Evolutionary conservation across 2,329 filamentous ascomycete species (phyloP).

Genomic region (Neophaeococcomyces aloes): DNA sequence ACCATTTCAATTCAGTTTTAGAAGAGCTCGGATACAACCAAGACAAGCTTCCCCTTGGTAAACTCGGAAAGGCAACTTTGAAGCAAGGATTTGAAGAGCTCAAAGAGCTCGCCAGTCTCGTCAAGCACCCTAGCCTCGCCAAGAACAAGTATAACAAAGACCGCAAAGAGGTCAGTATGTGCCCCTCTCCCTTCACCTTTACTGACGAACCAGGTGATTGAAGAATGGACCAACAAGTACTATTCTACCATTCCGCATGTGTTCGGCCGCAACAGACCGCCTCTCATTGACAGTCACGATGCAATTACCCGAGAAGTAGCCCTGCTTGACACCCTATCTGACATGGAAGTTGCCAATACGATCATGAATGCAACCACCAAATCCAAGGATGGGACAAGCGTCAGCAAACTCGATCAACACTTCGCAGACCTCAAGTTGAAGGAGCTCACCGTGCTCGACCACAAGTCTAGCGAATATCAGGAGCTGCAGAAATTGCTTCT

Average conservation of each 20-base stretch:
- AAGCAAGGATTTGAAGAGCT: conserved; percentile 62
- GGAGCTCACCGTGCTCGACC: conserved; percentile 63
- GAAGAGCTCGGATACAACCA: conserved; percentile 35
- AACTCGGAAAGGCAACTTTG: conserved; percentile 69
- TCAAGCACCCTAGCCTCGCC: conserved; percentile 46
- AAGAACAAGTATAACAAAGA: conserved; percentile 32
- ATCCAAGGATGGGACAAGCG: conserved; percentile 37
- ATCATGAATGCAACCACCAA: conserved; percentile 60
- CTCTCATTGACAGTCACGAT: conserved; percentile 48
- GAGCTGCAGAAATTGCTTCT: conserved; percentile 57
- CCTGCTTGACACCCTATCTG: conserved; percentile 66
- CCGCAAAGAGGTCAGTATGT: conserved; percentile 15
- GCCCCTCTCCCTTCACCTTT: neutral
- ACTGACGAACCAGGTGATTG: conserved; percentile 33
- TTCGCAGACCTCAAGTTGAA: conserved; percentile 60
- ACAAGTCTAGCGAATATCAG: conserved; percentile 50
- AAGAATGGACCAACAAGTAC: conserved; percentile 62
- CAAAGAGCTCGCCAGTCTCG: conserved; percentile 59
- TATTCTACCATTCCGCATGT: conserved; percentile 72
- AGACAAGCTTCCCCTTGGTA: conserved; percentile 69
- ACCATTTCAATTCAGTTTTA: conserved; percentile 50
- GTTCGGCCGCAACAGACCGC: conserved; percentile 55
- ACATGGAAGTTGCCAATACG: conserved; percentile 67
- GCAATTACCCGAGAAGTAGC: conserved; percentile 66
- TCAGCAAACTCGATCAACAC: conserved; percentile 61